Base-by-base conservation (phyloP, 768 basidiomycete genomes). In the Tulasnella sp. region DNA sequence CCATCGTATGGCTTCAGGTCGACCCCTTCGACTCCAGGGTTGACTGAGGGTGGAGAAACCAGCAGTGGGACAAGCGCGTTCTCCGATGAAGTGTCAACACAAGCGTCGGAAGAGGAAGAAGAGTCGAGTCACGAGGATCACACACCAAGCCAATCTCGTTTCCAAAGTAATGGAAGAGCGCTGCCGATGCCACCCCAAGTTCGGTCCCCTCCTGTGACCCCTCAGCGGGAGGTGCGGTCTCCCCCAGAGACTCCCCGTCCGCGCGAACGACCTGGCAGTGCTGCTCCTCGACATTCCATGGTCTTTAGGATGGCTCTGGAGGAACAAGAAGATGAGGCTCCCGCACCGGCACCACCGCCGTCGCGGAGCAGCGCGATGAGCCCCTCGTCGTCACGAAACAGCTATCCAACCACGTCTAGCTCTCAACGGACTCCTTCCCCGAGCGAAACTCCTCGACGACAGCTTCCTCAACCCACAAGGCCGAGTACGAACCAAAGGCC, bases 271-370 rank as follows among this genome's bases (percentile, higher is more conserved):
- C 75, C 39, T 24, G 19, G 38, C 42, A 42, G 34, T 38, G 44
- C 44, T 34, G 36, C 52, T n/a, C 76, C 44, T 8, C 76, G 44
- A n/a, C 76, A 77, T 31, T 52, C 46, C 4, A 77, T 58, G 76
- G 52, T 48, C 16, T 56, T 77, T 24, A 77, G 76, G 34, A 34
- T 77, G 52, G 76, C 76, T 7, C 21, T 40, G 9, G 56, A 48
- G 27, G 76, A 44, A 27, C 40, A 48, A 36, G 76, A 77, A 31
- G 76, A 62, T 9, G 76, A 77, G 52, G 68, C 14, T 3, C 27
- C 16, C n/a, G 42, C 42, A 6, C 24, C 72, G 19, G 72, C 34
- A 5, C 8, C 72, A 38, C 39, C n/a, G 24, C 39, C 72, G 19
- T 24, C 74, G 19, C 31, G 42, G 42, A 52, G n/a, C 74, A 46